Evolutionary conservation across 495 filamentous ascomycete genomes (phyloP), one percentile per base, ranked within the genome.

Genomic region (Aspergillus heteromorphus): DNA sequence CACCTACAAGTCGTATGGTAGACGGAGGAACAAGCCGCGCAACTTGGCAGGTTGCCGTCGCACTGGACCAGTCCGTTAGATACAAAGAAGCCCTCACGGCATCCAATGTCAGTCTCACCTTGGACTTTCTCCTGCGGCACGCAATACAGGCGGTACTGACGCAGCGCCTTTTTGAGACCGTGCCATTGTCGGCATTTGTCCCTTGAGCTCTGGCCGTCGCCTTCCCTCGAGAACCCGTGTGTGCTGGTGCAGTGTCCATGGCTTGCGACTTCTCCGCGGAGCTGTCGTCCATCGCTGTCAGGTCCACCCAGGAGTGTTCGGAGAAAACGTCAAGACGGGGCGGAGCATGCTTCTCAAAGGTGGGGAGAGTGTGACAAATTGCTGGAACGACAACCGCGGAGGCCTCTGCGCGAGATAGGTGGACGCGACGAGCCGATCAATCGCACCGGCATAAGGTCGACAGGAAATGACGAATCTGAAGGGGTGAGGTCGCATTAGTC

Each of bases 141-240:
- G 92, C 91, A 70, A 96, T 87, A 67, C 92, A 96, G 2, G 92
- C 92, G 23, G 89, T 96, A 72, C 88, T 92, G 36, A 96, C 90
- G 65, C 92, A 97, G 65, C 91, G 79, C 57, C 92, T 79, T 69
- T 97, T 97, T 21, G 77, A 69, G 18, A 71, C 45, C 17, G 68
- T 53, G 29, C 61, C 65, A 49, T 55, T 63, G 43, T 76, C 74
- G 43, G 67, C 50, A 54, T 59, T 69, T 56, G 68, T 69, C 13
- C 43, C 56, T 40, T 68, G 60, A 36, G 54, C 55, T 42, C 61
- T 68, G 2, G 51, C 40, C 19, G 58, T 48, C 18, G 51, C 1
- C 14, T 57, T 60, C 38, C 56, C 41, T 53, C 56, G 58, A 57
- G 48, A 20, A 6, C 40, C 53, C 21, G 60, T 53, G 49, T 49